Base-by-base conservation (phyloP, 352 stramenopile genomes). In the Ophiocytium majus region DNA sequence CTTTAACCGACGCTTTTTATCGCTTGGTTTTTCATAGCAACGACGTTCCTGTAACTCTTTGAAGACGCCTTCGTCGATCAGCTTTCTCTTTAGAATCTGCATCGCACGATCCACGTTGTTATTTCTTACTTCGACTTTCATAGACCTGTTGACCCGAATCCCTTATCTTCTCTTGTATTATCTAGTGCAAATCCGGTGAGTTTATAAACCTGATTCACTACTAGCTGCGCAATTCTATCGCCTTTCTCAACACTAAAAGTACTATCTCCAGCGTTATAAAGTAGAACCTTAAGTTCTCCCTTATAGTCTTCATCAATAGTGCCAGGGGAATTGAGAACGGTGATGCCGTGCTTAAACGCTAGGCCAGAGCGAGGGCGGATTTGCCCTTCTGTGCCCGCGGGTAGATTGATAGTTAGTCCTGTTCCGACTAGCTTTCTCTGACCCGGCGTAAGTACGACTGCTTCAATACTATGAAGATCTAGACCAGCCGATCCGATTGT, bases 211-310 rank as follows among this genome's bases (percentile, higher is more conserved):
- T n/a, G n/a, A n/a, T n/a, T 34, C 71, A 79, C 71, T 79, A 79
- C 71, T 10, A 79, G 35, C 71, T 79, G 71, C 49, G 71, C 71
- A 19, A 79, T 79, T 31, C 71, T 31, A 35, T 79, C 71, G 10
- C 71, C 71, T 49, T 79, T 31, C 31, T 79, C 49, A 23, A 79
- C 49, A 19, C 17, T 34, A 23, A 79, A 79, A 49, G 10, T 35
- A 79, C 10, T 79, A 23, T 79, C 71, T 10, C 9, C 17, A 10
- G 17, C 31, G 23, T 79, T 23, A 10, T 35, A 19, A 35, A 79
- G 17, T 9, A 79, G 17, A 10, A 79, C 71, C 31, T 19, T 10
- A 17, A 79, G 10, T 23, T 79, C 71, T 10, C 71, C 71, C 10
- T 35, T 10, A 35, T 19, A 79, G 31, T 79, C 71, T 31, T 10